Conservation (phyloP, 495 filamentous ascomycete species). For the Xylaria sp. region DNA sequence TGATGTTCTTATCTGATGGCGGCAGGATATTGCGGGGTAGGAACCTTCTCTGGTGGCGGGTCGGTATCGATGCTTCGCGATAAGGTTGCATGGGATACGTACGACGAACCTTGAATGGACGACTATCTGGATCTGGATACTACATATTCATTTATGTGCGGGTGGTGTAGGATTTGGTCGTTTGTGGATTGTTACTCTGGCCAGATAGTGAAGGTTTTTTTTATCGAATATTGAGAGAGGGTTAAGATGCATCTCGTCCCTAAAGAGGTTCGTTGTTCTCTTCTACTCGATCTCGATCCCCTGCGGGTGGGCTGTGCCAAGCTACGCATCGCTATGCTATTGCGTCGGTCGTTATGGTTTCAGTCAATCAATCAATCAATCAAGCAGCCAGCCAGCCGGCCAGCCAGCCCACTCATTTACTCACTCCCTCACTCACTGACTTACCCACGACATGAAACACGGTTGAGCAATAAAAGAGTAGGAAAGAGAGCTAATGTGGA, state of each 20-base stretch:
- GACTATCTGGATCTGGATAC: no score
- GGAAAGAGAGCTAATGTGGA: background rate
- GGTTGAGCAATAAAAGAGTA: background rate
- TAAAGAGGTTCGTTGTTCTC: conserved; percentile 70
- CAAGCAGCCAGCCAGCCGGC: no score
- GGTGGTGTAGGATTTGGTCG: background rate
- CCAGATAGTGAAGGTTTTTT: background rate
- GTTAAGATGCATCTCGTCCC: conserved; percentile 76
- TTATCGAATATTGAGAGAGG: background rate
- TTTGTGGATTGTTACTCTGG: background rate
- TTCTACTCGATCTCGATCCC: background rate
- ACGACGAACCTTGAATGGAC: background rate
- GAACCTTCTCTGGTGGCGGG: background rate
- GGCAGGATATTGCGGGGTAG: conserved; percentile 18
- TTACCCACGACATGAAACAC: background rate
- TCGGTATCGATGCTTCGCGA: background rate
- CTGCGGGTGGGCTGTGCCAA: background rate
- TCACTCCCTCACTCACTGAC: no score
- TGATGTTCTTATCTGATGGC: conserved; percentile 12
- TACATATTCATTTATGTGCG: background rate
- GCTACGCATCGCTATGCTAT: background rate
- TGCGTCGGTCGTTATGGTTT: background rate
- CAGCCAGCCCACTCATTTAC: no score
- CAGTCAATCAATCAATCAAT: background rate
- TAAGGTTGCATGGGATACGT: conserved; percentile 24